Percentiles rank a stretch among this genome's conserved stretches.
These are phyloP conservation scores for Ciborinia camelliae DNA, from an alignment of 2,329 filamentous ascomycete species.

Conservation along the genomic window DNA sequence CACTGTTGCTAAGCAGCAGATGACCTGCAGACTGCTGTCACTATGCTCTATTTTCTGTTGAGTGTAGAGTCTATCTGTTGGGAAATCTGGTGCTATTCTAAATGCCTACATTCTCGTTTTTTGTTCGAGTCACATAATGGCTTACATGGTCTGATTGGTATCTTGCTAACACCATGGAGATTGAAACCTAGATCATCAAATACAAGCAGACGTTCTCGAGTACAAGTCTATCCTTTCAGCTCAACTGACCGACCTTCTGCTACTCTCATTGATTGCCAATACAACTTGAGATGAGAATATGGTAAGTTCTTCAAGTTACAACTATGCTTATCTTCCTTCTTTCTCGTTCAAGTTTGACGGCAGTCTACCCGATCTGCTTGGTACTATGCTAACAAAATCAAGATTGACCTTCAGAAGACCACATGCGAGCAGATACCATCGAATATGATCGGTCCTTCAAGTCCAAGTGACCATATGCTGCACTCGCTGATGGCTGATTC, in stretches of 20 bases:
- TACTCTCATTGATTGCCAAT: neutral
- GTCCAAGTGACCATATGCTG: neutral
- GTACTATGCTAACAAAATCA: too few species aligned
- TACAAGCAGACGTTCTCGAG: neutral
- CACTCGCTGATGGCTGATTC: too few species aligned
- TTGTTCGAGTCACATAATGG: too few species aligned
- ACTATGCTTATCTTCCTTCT: too few species aligned
- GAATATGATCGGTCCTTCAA: neutral
- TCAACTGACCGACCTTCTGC: neutral
- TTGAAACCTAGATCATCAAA: neutral
- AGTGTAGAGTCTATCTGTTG: neutral
- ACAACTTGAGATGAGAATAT: neutral
- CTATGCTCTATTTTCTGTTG: neutral
- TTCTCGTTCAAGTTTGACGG: too few species aligned
- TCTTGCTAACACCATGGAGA: neutral
- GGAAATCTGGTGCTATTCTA: neutral
- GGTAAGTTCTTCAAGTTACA: neutral
- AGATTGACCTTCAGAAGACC: too few species aligned
- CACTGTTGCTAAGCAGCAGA: neutral
- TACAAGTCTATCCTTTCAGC: neutral
- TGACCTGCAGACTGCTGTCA: neutral
- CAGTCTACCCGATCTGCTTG: too few species aligned
- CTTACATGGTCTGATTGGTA: neutral
- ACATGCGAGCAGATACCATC: too few species aligned
- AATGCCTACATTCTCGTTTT: neutral